Conservation (phyloP, 306 rosid species). For the Oemleria cerasiformis region DNA sequence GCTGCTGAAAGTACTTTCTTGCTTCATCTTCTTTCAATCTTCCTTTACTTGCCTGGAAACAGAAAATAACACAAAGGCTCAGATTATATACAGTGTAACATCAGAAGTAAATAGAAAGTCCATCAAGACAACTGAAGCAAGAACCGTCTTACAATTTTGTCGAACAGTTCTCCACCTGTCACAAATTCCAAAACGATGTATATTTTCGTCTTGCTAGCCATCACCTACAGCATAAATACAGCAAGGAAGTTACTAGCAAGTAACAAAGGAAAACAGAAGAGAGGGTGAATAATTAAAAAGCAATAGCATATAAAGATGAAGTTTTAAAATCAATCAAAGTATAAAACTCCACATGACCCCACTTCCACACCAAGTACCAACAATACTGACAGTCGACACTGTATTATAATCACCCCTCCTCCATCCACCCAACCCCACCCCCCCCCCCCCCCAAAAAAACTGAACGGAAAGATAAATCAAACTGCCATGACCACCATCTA, state of each 20-base stretch:
- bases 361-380: background rate
- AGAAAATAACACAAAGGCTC: background rate
- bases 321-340: background rate
- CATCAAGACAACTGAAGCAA: background rate
- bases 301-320: background rate
- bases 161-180: constrained; percentile 92
- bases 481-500: constrained; percentile 3
- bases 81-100: background rate
- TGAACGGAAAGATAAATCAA: background rate
- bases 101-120: constrained; percentile 11
- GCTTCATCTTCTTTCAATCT: constrained; percentile 94
- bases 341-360: background rate
- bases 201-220: constrained; percentile 95
- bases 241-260: constrained; percentile 23
- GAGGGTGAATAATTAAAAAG: background rate
- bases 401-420: background rate
- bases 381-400: background rate
- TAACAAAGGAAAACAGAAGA: background rate
- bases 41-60: constrained; percentile 69
- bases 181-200: constrained; percentile 89
- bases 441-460: background rate
- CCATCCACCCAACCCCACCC: background rate
- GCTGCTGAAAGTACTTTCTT: constrained; percentile 91
- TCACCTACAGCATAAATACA: constrained; percentile 59
- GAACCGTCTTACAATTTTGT: constrained; percentile 73